A percentile compares a stretch with the other conserved stretches of the same genome.
phyloP scores from a whole-genome alignment of 441 rosid genomes.

The Arabidopsis hybrid region DNA sequence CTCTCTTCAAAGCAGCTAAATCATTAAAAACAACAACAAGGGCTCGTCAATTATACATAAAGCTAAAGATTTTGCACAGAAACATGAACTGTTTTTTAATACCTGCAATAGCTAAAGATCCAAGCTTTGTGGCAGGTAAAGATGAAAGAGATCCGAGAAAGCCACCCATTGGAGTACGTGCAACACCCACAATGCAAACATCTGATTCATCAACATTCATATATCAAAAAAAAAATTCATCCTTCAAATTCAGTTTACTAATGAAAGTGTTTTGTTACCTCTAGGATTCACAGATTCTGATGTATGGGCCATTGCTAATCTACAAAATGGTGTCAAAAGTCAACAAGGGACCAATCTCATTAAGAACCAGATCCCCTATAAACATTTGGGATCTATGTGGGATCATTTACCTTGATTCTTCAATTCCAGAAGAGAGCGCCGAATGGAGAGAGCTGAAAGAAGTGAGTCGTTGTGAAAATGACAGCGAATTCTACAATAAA shows the following conservation, averaged over 20 bases:
- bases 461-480: too few species aligned
- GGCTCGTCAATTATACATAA: slow-evolving; percentile 24
- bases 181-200: slow-evolving; percentile 96
- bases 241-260: background rate
- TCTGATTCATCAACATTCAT: slow-evolving; percentile 51
- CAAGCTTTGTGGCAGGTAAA: slow-evolving; percentile 90
- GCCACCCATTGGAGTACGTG: slow-evolving; percentile 97
- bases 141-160: slow-evolving; percentile 89
- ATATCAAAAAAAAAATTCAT: background rate
- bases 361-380: slow-evolving; percentile 22
- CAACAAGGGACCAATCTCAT: slow-evolving; percentile 18
- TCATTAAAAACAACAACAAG: slow-evolving; percentile 32
- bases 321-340: slow-evolving; percentile 41
- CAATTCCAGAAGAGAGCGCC: slow-evolving; percentile 20
- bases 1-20: slow-evolving; percentile 89
- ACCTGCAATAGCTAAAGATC: slow-evolving; percentile 92
- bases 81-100: background rate
- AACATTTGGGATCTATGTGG: slow-evolving; percentile 11
- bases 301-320: slow-evolving; percentile 68
- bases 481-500: slow-evolving; percentile 22
- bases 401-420: slow-evolving; percentile 36
- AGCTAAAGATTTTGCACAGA: slow-evolving; percentile 5
- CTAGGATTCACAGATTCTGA: slow-evolving; percentile 75
- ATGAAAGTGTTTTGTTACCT: slow-evolving; percentile 51
- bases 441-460: background rate